Evolutionary conservation across 2,329 filamentous ascomycete genomes (phyloP).

Genomic region (Verticillium isaacii): DNA sequence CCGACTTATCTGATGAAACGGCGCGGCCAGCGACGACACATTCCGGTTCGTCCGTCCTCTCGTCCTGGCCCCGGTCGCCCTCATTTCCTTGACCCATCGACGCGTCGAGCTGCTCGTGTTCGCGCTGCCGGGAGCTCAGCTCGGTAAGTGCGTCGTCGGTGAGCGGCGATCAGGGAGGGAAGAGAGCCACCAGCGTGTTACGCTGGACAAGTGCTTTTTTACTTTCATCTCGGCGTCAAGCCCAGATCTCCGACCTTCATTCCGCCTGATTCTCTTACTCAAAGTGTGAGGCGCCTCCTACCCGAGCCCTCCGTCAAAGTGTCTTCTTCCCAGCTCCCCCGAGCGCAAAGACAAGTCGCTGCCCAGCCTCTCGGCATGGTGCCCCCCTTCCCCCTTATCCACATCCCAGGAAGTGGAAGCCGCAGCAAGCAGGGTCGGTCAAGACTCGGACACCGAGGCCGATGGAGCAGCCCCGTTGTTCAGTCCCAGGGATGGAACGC

Average conservation of each 20-base stretch:
- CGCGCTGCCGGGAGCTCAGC: neutral
- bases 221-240: neutral
- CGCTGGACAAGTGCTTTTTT: neutral
- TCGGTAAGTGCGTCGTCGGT: neutral
- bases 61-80: neutral
- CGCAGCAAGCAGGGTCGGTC: neutral
- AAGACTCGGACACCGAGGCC: neutral
- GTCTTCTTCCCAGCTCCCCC: neutral
- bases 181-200: neutral
- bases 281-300: neutral
- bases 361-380: neutral
- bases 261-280: neutral
- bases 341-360: neutral
- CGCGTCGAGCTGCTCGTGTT: neutral
- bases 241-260: neutral
- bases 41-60: neutral
- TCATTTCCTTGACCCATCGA: neutral
- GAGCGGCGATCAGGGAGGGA: neutral
- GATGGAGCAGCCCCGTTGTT: neutral
- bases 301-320: neutral
- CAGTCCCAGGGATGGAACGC: neutral
- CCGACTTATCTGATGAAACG: neutral
- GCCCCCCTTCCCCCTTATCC: neutral
- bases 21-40: neutral
- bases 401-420: neutral